Base-by-base conservation (phyloP, 805 yeast genomes). In the Cyberlindnera maclurae region DNA sequence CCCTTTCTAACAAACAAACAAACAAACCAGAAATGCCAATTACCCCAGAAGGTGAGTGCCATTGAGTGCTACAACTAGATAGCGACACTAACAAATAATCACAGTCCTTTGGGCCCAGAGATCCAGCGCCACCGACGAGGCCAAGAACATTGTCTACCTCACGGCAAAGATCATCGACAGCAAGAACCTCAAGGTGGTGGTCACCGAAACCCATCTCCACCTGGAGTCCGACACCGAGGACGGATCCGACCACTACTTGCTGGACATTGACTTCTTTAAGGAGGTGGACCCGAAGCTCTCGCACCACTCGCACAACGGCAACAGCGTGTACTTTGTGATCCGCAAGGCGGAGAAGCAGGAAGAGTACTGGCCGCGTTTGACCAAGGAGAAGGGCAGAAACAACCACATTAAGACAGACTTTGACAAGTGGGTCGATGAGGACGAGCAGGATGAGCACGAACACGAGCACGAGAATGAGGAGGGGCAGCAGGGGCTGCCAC, bases 341-440 rank as follows among this genome's bases (percentile, higher is more conserved):
- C 71, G 82, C 65, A 86, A 93, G 75, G 73, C 75, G 57, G 76
- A 73, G 40, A 59, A 71, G 16, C 69, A 75, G 50, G 76, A 67
- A 42, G 97, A 88, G 58, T 90, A 64, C 71, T 90, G 98, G 98
- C 97, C 98, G 51, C 77, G 97, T 58, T 73, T 90, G 59, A 82
- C 89, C 40, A 89, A 88, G 65, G 89, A 83, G 54, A 86, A 88
- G 68, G 70, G 74, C 55, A 87, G 80, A 59, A 75, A 72, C 45
- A 86, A 79, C 48, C 85, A 75, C 63, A 75, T 90, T 59, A 84
- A 85, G 70, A 90, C 98, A 12, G 97, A 90, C 58, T 90, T 90
- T 58, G 96, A 89, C 67, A 85, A 81, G 63, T 90, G 98, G 98
- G 95, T 85, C 30, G 98, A 90, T 58, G 97, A 90, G 68, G 98